Base-by-base conservation (phyloP, 148 eudicot genomes). In the Suaeda aralocaspica region DNA sequence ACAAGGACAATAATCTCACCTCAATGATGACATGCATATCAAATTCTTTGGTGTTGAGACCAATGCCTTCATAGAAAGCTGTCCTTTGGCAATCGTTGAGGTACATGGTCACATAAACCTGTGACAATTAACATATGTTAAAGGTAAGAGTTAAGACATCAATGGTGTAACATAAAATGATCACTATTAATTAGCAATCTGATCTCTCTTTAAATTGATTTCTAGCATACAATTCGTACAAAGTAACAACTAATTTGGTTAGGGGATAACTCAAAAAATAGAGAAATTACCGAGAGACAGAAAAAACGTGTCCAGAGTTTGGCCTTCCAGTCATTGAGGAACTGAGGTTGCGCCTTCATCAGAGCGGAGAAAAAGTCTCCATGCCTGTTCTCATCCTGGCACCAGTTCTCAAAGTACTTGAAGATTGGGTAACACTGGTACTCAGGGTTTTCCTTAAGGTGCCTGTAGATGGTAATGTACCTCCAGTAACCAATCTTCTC, bases 401-500 rank as follows among this genome's bases (percentile, higher is more conserved):
- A 94, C 98, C 98, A 94, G 88, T 94, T 94, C 88, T 94, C 98
- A 57, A 94, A 94, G 83, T 91, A 94, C 74, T 94, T 91, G 83
- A 94, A 91, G 67, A 91, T 91, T 4, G 98, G 98, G 74, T 94
- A 94, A 49, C 85, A 83, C 66, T 91, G 97, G 81, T 80, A 91
- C 83, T 94, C 91, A 0, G 97, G 98, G 75, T 91, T 94, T 7
- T 78, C 79, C 88, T 91, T 94, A 34, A 94, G 97, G 74, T 94
- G 98, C 76, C 98, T 81, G 87, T 86, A 91, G 41, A 94, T 94
- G 77, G 97, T 89, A 66, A 94, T 94, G 87, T 94, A 94, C 71
- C 98, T 89, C 98, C 98, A 94, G 88, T 94, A 94, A 24, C 98
- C 98, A 21, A 94, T 94, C 83, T 94, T 91, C 85, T 91, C 97